Conservation (phyloP, 1,284 basidiomycete species). For the Ceratobasidium sp. region DNA sequence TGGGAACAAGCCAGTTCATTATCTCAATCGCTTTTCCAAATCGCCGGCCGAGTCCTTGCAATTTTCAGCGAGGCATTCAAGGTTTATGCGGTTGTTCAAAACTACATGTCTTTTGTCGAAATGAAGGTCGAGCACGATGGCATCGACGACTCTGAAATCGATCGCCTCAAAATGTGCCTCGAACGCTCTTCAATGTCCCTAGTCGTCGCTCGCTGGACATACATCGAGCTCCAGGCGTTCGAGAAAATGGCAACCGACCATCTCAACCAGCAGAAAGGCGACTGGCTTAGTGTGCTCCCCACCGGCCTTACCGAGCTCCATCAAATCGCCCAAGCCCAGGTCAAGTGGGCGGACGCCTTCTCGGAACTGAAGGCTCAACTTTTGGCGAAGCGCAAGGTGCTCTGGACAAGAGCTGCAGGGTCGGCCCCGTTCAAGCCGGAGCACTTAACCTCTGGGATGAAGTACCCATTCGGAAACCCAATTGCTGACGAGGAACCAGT, state of each 20-base stretch:
- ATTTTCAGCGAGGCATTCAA: background rate
- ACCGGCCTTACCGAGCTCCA: background rate
- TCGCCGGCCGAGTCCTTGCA: background rate
- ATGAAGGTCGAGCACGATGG: too few relatives aligned
- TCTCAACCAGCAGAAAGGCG: background rate
- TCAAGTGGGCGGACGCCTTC: background rate
- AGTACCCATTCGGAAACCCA: background rate
- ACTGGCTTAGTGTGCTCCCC: background rate
- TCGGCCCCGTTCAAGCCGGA: background rate
- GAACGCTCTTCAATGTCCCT: background rate
- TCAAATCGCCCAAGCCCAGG: background rate
- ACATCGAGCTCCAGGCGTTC: background rate
- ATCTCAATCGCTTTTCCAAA: background rate
- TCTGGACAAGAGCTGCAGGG: background rate
- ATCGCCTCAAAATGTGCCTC: background rate
- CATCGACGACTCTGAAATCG: background rate
- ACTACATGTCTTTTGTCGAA: too few relatives aligned
- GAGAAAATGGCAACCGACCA: background rate
- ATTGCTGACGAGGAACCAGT: background rate
- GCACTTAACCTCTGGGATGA: background rate
- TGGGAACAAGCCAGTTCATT: background rate
- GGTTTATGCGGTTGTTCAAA: too few relatives aligned
- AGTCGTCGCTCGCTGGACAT: background rate
- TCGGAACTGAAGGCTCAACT: background rate
- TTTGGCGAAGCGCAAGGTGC: background rate